Percentiles rank a stretch among this genome's conserved stretches.
Conservation (phyloP, 768 basidiomycete species). For the Pulveroboletus frians region DNA sequence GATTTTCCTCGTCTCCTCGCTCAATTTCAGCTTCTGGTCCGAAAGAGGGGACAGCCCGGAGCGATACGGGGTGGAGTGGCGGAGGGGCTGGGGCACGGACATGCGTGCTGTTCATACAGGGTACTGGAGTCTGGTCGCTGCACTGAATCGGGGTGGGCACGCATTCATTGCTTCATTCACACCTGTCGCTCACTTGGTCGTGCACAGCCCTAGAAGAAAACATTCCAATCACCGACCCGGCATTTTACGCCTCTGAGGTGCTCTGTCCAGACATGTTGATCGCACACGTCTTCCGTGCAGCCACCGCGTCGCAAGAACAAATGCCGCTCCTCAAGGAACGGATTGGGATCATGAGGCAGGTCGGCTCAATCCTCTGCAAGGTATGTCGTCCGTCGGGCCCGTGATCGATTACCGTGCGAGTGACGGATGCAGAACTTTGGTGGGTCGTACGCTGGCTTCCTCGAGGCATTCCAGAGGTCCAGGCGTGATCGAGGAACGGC, state of each 20-base stretch:
- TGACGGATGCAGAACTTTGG: conserved; percentile 46
- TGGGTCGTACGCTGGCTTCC: conserved; percentile 66
- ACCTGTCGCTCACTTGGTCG: background rate
- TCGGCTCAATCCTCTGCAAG: conserved; percentile 63
- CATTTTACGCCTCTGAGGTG: conserved; percentile 67
- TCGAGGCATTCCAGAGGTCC: conserved; percentile 53
- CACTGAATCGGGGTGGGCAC: conserved; percentile 67
- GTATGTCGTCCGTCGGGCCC: conserved; percentile 38
- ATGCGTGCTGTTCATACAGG: conserved; percentile 62
- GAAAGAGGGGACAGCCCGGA: conserved; percentile 52
- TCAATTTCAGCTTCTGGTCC: conserved; percentile 92
- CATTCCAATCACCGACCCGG: conserved; percentile 74
- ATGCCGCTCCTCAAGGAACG: conserved; percentile 71
- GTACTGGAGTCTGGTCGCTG: conserved; percentile 84
- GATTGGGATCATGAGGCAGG: conserved; percentile 71
- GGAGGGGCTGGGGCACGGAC: conserved; percentile 55
- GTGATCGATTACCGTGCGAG: conserved; percentile 8
- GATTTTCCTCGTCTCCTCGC: conserved; percentile 82
- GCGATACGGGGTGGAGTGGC: conserved; percentile 79
- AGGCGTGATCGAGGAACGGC: conserved; percentile 57
- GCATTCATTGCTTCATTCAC: background rate
- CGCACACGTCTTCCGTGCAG: conserved; percentile 61
- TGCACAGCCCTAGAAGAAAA: conserved; percentile 64
- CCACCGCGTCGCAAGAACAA: conserved; percentile 50
- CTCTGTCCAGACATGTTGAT: conserved; percentile 70